These are phyloP conservation scores for Myxozyma kluyveri DNA, from an alignment of 805 yeast genomes.

Conservation along the genomic window DNA sequence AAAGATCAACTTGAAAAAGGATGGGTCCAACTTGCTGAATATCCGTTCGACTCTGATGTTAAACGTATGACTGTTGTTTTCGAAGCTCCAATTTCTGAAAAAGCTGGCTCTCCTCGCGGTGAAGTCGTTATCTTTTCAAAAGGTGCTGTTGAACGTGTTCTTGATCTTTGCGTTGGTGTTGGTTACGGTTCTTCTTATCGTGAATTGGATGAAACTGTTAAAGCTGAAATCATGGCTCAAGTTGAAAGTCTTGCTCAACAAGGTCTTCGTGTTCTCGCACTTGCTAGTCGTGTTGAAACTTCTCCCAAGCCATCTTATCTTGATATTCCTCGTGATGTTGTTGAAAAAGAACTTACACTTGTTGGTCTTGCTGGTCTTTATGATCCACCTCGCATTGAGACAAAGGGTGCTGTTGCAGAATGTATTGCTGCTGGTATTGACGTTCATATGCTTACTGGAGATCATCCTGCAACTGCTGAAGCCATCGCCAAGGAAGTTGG, in stretches of 20 bases:
- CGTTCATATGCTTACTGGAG: conserved; percentile 81
- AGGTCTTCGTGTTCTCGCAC: conserved; percentile 72
- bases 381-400: conserved; percentile 75
- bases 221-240: conserved; percentile 48
- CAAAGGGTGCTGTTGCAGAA: conserved; percentile 58
- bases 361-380: conserved; percentile 73
- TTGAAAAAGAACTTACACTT: conserved; percentile 56
- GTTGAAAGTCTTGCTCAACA: conserved; percentile 59
- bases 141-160: conserved; percentile 74
- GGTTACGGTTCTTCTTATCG: conserved; percentile 20
- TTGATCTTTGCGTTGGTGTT: conserved; percentile 51
- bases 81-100: conserved; percentile 33
- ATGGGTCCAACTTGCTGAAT: conserved; percentile 56
- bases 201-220: conserved; percentile 44
- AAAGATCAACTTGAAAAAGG: conserved; percentile 40
- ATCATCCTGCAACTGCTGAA: conserved; percentile 72
- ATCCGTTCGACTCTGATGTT: conserved; percentile 70
- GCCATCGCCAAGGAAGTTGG: conserved; percentile 83
- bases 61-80: conserved; percentile 71
- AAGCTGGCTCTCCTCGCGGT: conserved; percentile 6
- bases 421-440: conserved; percentile 75
- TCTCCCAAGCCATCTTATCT: conserved; percentile 27
- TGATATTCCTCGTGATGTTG: conserved; percentile 42
- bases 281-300: conserved; percentile 48
- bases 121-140: conserved; percentile 49